phyloP scores from a whole-genome alignment of 2,329 filamentous ascomycete genomes.

The Chrysosporium keratinophilum region DNA sequence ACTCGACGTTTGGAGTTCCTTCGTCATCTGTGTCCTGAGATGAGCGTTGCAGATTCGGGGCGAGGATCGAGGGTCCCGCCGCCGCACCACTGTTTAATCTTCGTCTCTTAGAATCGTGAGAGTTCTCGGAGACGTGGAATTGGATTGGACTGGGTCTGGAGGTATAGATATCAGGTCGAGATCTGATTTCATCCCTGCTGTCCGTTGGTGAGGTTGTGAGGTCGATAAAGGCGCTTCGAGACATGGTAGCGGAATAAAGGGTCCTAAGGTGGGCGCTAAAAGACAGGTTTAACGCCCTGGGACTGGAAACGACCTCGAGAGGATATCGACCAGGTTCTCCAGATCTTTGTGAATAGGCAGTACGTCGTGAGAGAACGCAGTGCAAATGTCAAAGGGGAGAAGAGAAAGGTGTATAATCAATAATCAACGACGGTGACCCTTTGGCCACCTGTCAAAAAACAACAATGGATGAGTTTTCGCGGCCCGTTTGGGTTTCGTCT shows the following conservation, averaged over 20 bases:
- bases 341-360: too few species aligned
- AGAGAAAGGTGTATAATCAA: neutral
- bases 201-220: conserved; percentile 9
- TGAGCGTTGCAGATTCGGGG: neutral
- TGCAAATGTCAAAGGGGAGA: neutral
- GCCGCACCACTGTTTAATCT: conserved; percentile 8
- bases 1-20: conserved; percentile 30
- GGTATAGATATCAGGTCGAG: neutral
- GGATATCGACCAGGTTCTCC: too few species aligned
- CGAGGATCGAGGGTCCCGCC: conserved; percentile 1
- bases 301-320: neutral
- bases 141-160: neutral
- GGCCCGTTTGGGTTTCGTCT: too few species aligned
- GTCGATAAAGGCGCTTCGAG: conserved; percentile 12
- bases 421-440: too few species aligned
- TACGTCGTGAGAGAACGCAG: neutral
- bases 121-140: neutral
- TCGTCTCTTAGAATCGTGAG: conserved; percentile 8
- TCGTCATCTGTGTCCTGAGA: neutral
- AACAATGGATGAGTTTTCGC: too few species aligned
- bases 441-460: too few species aligned
- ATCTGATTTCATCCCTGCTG: neutral
- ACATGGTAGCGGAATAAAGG: conserved; percentile 4
- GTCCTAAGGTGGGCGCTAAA: neutral
- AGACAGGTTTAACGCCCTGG: neutral